A percentile compares a stretch with the other conserved stretches of the same genome.
These are phyloP conservation scores for Phaeosphaeria sp. DNA, from an alignment of 2,329 filamentous ascomycete species.

Conservation along the genomic window DNA sequence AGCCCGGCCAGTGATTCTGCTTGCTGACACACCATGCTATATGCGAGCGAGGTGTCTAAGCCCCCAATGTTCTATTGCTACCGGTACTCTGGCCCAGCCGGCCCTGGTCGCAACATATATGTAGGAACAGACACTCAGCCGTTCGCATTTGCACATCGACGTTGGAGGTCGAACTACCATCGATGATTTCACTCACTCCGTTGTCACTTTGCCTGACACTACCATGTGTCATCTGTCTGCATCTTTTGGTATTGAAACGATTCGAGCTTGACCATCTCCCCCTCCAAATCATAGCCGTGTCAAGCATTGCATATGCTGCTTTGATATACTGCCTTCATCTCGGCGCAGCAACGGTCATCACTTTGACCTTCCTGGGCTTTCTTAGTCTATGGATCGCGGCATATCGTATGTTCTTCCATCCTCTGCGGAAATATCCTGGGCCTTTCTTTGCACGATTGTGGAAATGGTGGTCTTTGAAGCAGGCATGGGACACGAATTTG, in stretches of 20 bases:
- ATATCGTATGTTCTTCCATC: constrained; percentile 34
- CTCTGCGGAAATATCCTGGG: constrained; percentile 28
- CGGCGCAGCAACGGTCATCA: constrained; percentile 10
- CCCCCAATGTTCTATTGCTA: not conserved
- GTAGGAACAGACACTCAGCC: not conserved
- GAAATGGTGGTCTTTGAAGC: constrained; percentile 31
- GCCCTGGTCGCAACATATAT: no score
- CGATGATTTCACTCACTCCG: not conserved
- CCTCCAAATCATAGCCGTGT: not conserved
- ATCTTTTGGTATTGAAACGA: constrained; percentile 8
- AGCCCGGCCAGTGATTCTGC: not conserved
- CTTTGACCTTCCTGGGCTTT: constrained; percentile 21
- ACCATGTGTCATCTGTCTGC: constrained; percentile 7
- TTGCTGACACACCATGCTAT: not conserved
- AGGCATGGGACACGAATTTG: constrained; percentile 16
- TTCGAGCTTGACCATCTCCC: constrained; percentile 13
- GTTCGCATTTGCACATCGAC: not conserved
- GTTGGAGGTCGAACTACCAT: not conserved
- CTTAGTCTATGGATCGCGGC: constrained; percentile 26
- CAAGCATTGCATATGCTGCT: not conserved
- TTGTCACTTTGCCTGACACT: not conserved
- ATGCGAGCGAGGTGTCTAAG: not conserved
- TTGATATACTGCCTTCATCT: not conserved
- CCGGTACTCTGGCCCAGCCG: no score
- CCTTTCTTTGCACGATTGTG: constrained; percentile 29